Evolutionary conservation across 2,329 filamentous ascomycete species (phyloP).

Genomic region (Colletotrichum eleusines): DNA sequence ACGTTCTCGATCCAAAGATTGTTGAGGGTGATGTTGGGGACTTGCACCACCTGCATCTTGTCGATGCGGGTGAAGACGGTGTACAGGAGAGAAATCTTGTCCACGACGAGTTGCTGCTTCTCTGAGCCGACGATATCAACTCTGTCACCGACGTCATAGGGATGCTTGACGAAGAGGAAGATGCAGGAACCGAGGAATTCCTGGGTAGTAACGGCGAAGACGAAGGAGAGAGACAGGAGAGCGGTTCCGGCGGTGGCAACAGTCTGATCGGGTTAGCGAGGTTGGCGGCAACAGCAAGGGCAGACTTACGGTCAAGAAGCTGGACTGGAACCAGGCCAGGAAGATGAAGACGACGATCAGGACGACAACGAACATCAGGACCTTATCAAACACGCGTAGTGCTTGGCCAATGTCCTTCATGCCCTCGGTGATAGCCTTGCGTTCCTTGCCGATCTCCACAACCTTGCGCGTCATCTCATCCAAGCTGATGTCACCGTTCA

Average conservation of each 20-base stretch:
- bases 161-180: constrained; percentile 98
- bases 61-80: constrained; percentile 85
- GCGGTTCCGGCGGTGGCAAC: constrained; percentile 92
- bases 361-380: constrained; percentile 84
- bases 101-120: constrained; percentile 79
- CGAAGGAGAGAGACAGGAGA: constrained; percentile 94
- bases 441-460: constrained; percentile 84
- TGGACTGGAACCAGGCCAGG: constrained; percentile 45
- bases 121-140: constrained; percentile 78
- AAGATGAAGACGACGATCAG: constrained; percentile 88
- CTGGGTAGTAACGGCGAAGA: constrained; percentile 91
- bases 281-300: neutral
- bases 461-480: constrained; percentile 95
- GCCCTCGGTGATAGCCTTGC: constrained; percentile 89
- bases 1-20: constrained; percentile 96
- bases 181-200: constrained; percentile 99
- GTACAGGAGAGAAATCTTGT: constrained; percentile 94
- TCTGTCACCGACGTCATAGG: constrained; percentile 94
- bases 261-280: constrained; percentile 61
- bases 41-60: constrained; percentile 81
- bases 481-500: constrained; percentile 92
- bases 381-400: constrained; percentile 88
- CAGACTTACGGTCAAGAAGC: constrained; percentile 60
- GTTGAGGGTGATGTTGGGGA: constrained; percentile 94
- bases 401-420: constrained; percentile 99